Base-by-base conservation (phyloP, 352 stramenopile genomes). In the Phytopythium oedochilum region DNA sequence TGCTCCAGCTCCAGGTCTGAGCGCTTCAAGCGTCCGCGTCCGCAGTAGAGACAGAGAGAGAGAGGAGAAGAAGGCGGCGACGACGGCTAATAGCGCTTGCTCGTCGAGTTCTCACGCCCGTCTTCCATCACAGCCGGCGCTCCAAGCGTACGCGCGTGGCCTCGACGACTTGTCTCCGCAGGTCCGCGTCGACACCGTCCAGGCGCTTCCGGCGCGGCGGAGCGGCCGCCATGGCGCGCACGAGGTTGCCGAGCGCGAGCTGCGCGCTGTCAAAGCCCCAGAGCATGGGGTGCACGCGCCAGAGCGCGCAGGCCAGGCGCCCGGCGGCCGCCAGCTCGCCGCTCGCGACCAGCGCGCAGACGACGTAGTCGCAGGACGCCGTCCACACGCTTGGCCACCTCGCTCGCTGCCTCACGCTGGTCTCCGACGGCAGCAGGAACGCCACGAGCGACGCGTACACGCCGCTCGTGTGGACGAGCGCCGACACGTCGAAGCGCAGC, bases 1-100 rank as follows among this genome's bases (percentile, higher is more conserved):
- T 92, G 56, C 66, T 90, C 51, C 72, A 87, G 64, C 75, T 92
- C 53, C 85, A 90, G 59, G 78, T 90, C 56, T 92, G 60, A 68
- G 42, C 34, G 25, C 32, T 36, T n/a, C n/a, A n/a, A n/a, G n/a
- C n/a, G n/a, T n/a, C n/a, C n/a, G n/a, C n/a, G n/a, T n/a, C n/a
- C n/a, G n/a, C n/a, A n/a, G n/a, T n/a, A n/a, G n/a, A n/a, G n/a
- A n/a, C n/a, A n/a, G n/a, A n/a, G n/a, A n/a, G n/a, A n/a, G n/a
- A n/a, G n/a, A n/a, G n/a, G n/a, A n/a, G n/a, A n/a, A n/a, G n/a
- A n/a, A n/a, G n/a, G n/a, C n/a, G n/a, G n/a, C n/a, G n/a, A n/a
- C n/a, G n/a, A n/a, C n/a, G n/a, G n/a, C n/a, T n/a, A n/a, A n/a
- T n/a, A n/a, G n/a, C n/a, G 29, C 29, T 34, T 34, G 29, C 29